These are phyloP conservation scores for Cinnamomum micranthum DNA, from an alignment of 164 flowering plant genomes.

Conservation along the genomic window DNA sequence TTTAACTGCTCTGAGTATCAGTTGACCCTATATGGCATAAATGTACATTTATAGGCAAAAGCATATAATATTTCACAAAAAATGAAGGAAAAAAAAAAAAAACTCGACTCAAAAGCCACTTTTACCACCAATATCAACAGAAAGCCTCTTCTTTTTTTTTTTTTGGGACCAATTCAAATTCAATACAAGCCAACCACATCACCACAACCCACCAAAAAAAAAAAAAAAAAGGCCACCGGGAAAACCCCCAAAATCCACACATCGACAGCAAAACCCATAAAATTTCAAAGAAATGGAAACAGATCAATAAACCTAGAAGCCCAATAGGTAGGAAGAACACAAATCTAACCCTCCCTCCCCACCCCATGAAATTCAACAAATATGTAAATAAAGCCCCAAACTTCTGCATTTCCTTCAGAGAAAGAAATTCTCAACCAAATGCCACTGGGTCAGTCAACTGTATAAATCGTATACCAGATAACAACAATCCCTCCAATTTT, in stretches of 20 bases:
- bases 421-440: not conserved
- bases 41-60: not conserved
- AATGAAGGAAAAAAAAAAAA: not conserved
- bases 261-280: not conserved
- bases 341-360: too few species aligned
- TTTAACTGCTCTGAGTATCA: too few species aligned
- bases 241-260: not conserved
- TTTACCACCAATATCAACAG: not conserved
- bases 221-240: not conserved
- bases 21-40: not conserved
- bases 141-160: not conserved
- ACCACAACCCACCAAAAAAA: not conserved
- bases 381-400: not conserved
- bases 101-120: not conserved
- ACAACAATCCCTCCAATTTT: not conserved
- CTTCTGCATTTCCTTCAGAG: not conserved
- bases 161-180: not conserved
- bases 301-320: not conserved
- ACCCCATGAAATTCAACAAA: too few species aligned
- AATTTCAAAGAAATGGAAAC: constrained; percentile 1
- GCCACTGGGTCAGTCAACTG: not conserved
- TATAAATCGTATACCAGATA: not conserved
- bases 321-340: not conserved
- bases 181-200: not conserved
- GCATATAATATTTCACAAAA: not conserved